A percentile compares a stretch with the other conserved stretches of the same genome.
Conservation (phyloP, 2,329 filamentous ascomycete genomes). For the Fusarium verrucosum region DNA sequence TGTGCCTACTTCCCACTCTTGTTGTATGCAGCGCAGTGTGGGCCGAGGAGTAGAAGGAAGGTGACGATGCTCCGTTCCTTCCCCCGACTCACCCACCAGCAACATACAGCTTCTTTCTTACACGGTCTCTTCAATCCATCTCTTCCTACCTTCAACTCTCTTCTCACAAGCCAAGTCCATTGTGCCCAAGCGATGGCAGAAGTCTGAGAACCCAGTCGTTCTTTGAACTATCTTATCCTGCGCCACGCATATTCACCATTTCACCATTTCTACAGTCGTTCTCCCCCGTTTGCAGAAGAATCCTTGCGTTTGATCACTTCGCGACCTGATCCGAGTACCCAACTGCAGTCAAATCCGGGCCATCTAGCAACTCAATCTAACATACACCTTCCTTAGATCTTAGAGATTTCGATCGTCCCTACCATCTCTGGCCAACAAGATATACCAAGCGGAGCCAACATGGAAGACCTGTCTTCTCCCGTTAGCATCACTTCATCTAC, state of each 20-base stretch:
- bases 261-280: neutral
- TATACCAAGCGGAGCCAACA: slow-evolving; percentile 40
- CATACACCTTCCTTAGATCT: slow-evolving; percentile 45
- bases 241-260: slow-evolving; percentile 8
- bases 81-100: neutral
- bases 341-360: slow-evolving; percentile 13
- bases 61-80: slow-evolving; percentile 4
- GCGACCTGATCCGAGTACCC: slow-evolving; percentile 4
- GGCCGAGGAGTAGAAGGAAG: slow-evolving; percentile 14
- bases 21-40: neutral
- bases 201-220: slow-evolving; percentile 24
- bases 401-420: slow-evolving; percentile 23
- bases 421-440: slow-evolving; percentile 30
- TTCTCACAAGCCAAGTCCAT: slow-evolving; percentile 3
- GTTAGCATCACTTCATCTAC: slow-evolving; percentile 37
- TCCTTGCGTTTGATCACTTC: neutral
- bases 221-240: slow-evolving; percentile 19
- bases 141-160: neutral
- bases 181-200: slow-evolving; percentile 20
- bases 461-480: slow-evolving; percentile 47
- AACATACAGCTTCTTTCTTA: slow-evolving; percentile 3
- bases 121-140: neutral
- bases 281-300: slow-evolving; percentile 19
- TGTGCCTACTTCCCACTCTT: neutral
- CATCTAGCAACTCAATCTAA: slow-evolving; percentile 42